Evolutionary conservation across 768 basidiomycete genomes (phyloP), one percentile per base, ranked within the genome.

Genomic region (Phanerodontia chrysosporium): DNA sequence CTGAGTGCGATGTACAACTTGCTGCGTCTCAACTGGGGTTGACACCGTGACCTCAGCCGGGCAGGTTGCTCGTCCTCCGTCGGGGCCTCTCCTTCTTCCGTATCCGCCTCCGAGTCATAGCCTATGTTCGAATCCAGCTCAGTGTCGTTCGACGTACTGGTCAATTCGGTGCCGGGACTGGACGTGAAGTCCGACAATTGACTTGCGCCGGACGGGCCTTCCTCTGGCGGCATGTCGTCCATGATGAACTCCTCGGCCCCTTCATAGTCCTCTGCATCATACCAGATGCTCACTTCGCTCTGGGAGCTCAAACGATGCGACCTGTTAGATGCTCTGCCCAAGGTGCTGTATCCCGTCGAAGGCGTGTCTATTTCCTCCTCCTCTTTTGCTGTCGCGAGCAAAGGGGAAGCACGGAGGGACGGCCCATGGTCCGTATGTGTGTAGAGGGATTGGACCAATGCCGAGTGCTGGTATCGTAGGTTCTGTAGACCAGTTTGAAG

Each of bases 191-290:
- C 53, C 3, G 32, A 56, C 51, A 42, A 64, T 59, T 48, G 56
- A 57, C 42, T 61, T 81, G 78, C 58, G 10, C 16, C 39, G 39
- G 39, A 12, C 10, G 60, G 16, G 69, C 70, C 3, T 70, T 68
- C 3, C 76, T 74, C 36, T 49, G 62, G 22, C 5, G 66, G 62
- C 8, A 63, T 57, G 1, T 60, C 52, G 28, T 73, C 73, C 18
- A 92, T 72, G 1, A 89, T 67, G 67, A 86, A 91, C 67, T 93
- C 91, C 65, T 88, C 81, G 5, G 84, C 80, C 1, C 83, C 86
- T 61, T 86, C 83, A 48, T 70, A 76, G 53, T 86, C 87, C 42
- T 79, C 73, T 9, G 90, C 91, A 64, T 93, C 91, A 65, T 81
- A 92, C 90, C 90, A 93, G 65, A 91, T 83, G 45, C 70, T 72